Base-by-base conservation (phyloP, 1,284 basidiomycete species). In the Tilletia walkeri region DNA sequence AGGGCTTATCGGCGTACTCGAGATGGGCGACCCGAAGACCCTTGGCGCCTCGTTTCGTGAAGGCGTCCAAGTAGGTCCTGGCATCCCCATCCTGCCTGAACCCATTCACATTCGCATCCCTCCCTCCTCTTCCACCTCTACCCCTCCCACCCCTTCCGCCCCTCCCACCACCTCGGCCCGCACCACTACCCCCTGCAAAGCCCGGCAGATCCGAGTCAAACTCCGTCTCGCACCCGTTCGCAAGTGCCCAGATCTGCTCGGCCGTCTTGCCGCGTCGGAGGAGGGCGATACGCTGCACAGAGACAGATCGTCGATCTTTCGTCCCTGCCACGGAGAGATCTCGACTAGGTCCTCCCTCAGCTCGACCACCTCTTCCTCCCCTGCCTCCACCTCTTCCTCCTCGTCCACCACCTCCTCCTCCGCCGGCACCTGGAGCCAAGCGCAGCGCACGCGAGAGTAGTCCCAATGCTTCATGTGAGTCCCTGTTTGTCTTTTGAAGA, bases 281-380 rank as follows among this genome's bases (percentile, higher is more conserved):
- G 16, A 98, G 84, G 6, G 92, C 91, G 12, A 98, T 93, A 0
- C 93, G 89, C 83, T 99, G 96, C 1, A 93, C 90, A 0, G 95
- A 99, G 4, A 98, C 92, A 0, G 93, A 95, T 54, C 96, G 91
- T 84, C 98, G 99, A 85, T 99, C 96, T 84, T 99, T 99, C 2
- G 96, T 99, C 0, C 96, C 96, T 4, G 94, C 93, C 14, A 95
- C 91, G 18, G 90, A 89, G 3, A 99, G 86, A 77, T 95, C 93
- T 82, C 90, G 93, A 41, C 68, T 68, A 10, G 70, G 70, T 53
- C 75, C 66, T 2, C 70, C 72, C 20, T 71, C 72, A 5, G 67
- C 71, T 47, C 70, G 59, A 18, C 73, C 69, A 4, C 75, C 73
- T 30, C 73, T 50, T 0, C 73, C 71, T n/a, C 75, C 69, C 3